These are phyloP conservation scores for Exutisphaerella laricina DNA, from an alignment of 2,329 filamentous ascomycete species.

Conservation along the genomic window DNA sequence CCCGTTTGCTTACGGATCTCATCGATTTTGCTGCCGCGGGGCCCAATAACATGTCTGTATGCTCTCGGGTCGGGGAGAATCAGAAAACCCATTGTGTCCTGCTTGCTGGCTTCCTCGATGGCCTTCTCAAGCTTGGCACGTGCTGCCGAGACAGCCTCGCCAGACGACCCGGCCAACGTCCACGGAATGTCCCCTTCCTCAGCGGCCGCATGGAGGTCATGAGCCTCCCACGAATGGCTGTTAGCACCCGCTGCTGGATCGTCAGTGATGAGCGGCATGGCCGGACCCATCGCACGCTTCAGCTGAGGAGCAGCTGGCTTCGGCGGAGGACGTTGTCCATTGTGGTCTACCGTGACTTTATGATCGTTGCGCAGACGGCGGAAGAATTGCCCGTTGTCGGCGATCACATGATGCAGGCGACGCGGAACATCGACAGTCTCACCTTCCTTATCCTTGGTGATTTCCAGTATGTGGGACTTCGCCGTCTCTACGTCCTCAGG, in stretches of 20 bases:
- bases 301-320: conserved; percentile 52
- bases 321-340: conserved; percentile 67
- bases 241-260: conserved; percentile 55
- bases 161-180: conserved; percentile 68
- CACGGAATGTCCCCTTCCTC: conserved; percentile 67
- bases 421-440: conserved; percentile 82
- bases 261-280: conserved; percentile 89
- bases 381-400: conserved; percentile 91
- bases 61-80: conserved; percentile 83
- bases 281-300: conserved; percentile 49
- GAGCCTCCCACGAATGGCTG: conserved; percentile 76
- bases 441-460: conserved; percentile 81
- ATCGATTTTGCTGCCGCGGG: conserved; percentile 86
- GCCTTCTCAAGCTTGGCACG: conserved; percentile 68
- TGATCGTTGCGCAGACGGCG: conserved; percentile 78
- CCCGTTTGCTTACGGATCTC: conserved; percentile 85
- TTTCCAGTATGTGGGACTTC: conserved; percentile 72
- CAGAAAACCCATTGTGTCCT: conserved; percentile 74
- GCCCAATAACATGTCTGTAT: conserved; percentile 86
- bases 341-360: conserved; percentile 87
- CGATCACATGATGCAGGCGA: conserved; percentile 74
- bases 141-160: conserved; percentile 76
- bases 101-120: conserved; percentile 64
- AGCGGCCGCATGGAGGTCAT: conserved; percentile 67
- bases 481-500: conserved; percentile 75